Base-by-base conservation (phyloP, 2,329 filamentous ascomycete genomes). In the Aplosporella prunicola region DNA sequence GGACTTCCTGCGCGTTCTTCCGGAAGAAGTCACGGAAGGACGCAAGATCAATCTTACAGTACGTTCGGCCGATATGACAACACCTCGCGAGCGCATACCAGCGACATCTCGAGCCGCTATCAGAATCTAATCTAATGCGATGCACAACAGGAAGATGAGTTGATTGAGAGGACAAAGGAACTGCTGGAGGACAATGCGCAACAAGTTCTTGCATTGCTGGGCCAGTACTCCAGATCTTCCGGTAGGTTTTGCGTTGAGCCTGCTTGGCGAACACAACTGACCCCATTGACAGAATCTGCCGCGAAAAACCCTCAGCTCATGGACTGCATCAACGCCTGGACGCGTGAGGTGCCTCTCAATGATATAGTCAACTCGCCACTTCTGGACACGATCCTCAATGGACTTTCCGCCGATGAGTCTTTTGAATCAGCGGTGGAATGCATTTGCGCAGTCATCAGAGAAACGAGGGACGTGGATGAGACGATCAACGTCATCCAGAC, bases 41-140 rank as follows among this genome's bases (percentile, higher is more conserved):
- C 86, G 91, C 67, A 98, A 96, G 71, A 95, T 98, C 74, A 94
- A 87, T 73, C 75, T 98, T 67, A 88, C 86, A 77, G 88, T 94
- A 91, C 70, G 86, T 89, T 74, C 78, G 81, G 69, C 70, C 61
- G 60, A 61, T n/a, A 47, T 51, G 55, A 56, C 51, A 52, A 57
- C 51, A 52, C 50, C 55, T 54, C 55, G 56, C 53, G 52, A 61
- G 55, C 58, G 60, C 44, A 45, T 50, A 43, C 49, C 51, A 44
- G 45, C 46, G 51, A 47, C 53, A 47, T 47, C 50, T 52, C 53
- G 49, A 51, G 47, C 44, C 53, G 43, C 48, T 48, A 47, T 56
- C 47, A 56, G 37, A 58, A 45, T 63, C 61, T 64, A 64, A 64
- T 61, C 32, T 47, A 43, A 56, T 46, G 46, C 13, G 57, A 35